Evolutionary conservation across 1,284 basidiomycete genomes (phyloP), one percentile per base, ranked within the genome.

Genomic region (Cryptococcus amylolentus): DNA sequence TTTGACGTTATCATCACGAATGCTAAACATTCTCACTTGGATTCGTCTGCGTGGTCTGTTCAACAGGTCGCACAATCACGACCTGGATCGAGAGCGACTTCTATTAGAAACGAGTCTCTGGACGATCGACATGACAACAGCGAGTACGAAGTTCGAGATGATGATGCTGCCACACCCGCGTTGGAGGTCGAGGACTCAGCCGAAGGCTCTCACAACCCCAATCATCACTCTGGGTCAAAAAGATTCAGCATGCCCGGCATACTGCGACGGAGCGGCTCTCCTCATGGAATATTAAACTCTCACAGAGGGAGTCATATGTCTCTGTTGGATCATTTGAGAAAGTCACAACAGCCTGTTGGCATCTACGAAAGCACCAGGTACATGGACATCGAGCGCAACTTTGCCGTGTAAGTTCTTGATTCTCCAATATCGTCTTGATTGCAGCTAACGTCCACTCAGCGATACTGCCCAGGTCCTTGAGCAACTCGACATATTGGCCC

Each of bases 331-430:
- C 61, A 66, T 26, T 55, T 76, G 39, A 62, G 69, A 9, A 76
- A 71, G 52, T 43, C 56, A 1, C 72, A 89, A 69, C 79, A 83
- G 38, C 84, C 84, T 0, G 90, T 92, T 0, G 90, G 89, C 0
- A 84, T 89, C 9, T 91, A 91, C 64, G 89, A 92, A 74, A 84
- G 83, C 12, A 85, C 88, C 66, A 78, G 84, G 38, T 91, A 91
- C 69, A 81, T 90, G 66, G 84, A 90, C 61, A 78, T 91, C 5
- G 89, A 92, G 68, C 81, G 83, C 14, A 81, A 77, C 10, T 78
- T 68, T 39, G 61, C 56, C 31, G 51, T 57, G 70, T 70, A 43
- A 65, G 69, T 69, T 7, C 3, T 5, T 20, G 26, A n/a, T 26
- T 10, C 23, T 26, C 9, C 13, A 8, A 4, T 5, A 18, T 8